Base-by-base conservation (phyloP, 1,139 yeast species). In the Protomyces gravidus region DNA sequence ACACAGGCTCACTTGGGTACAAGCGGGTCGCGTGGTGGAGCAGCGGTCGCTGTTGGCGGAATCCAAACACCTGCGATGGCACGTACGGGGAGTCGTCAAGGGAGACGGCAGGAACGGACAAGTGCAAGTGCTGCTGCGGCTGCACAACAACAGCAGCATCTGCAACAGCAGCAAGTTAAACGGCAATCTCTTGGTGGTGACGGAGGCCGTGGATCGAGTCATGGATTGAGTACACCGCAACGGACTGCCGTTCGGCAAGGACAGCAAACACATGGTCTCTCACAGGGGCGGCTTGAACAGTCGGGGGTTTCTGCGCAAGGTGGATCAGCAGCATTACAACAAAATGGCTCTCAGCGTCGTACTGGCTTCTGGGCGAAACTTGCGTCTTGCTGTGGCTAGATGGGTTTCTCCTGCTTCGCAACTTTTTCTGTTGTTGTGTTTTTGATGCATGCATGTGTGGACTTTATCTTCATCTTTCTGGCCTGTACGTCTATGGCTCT, bases 1-100 rank as follows among this genome's bases (percentile, higher is more conserved):
- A 46, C 58, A 2, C 58, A 53, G 36, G 58, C 58, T 27, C 58
- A 53, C 19, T 50, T 39, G 19, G 39, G 58, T 33, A 26, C 27
- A 9, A 28, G 13, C 7, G 42, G 42, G 17, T 15, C 42, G 19
- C 42, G 21, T 11, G 42, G 42, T 36, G 42, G 21, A 9, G 21
- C 5, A 4, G 42, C 42, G 11, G 42, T 17, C 17, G 42, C 42
- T 11, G 42, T 36, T 5, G 42, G 42, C 17, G 42, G 42, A 13
- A 15, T 36, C 9, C 42, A 36, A 17, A 36, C 42, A 6, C 42
- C 42, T 5, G 42, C 42, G 19, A 36, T 36, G 42, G 42, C 42
- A 17, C 42, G 23, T 1, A 36, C 42, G 23, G 42, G 42, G 19
- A 36, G 42, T n/a, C 42, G 42, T 36, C 42, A 36, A 17, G 42